A percentile compares a stretch with the other conserved stretches of the same genome.
These are phyloP conservation scores for Ricinus communis DNA, from an alignment of 345 rosid genomes.

Conservation along the genomic window DNA sequence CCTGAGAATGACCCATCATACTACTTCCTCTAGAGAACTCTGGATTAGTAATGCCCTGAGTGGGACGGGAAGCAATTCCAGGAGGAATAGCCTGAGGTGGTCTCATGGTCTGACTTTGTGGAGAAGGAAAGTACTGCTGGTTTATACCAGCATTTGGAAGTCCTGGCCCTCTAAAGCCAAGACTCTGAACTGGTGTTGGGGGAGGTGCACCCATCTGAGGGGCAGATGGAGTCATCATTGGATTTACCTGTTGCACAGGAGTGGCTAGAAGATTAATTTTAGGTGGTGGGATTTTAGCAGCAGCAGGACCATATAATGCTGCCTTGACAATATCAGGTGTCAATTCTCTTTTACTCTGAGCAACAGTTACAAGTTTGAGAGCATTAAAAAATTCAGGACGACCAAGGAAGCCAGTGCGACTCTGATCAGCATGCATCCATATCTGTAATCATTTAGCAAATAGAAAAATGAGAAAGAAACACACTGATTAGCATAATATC, in stretches of 20 bases:
- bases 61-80: conserved; percentile 46
- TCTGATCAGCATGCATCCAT: conserved; percentile 87
- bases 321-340: conserved; percentile 96
- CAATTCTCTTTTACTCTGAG: conserved; percentile 89
- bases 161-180: conserved; percentile 65
- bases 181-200: conserved; percentile 42
- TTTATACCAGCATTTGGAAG: conserved; percentile 45
- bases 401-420: conserved; percentile 72
- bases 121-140: conserved; percentile 57
- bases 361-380: conserved; percentile 94
- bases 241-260: conserved; percentile 46
- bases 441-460: conserved; percentile 48
- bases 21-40: conserved; percentile 50
- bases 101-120: conserved; percentile 49
- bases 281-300: conserved; percentile 95
- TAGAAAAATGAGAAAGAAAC: not conserved
- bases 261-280: conserved; percentile 68
- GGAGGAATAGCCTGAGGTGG: conserved; percentile 57
- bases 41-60: conserved; percentile 42
- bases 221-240: conserved; percentile 40
- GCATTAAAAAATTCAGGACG: conserved; percentile 82
- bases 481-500: not conserved
- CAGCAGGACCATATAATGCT: conserved; percentile 86
- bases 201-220: conserved; percentile 36
- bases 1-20: conserved; percentile 45